Base-by-base conservation (phyloP, 148 eudicot genomes). In the Silene uniflora region DNA sequence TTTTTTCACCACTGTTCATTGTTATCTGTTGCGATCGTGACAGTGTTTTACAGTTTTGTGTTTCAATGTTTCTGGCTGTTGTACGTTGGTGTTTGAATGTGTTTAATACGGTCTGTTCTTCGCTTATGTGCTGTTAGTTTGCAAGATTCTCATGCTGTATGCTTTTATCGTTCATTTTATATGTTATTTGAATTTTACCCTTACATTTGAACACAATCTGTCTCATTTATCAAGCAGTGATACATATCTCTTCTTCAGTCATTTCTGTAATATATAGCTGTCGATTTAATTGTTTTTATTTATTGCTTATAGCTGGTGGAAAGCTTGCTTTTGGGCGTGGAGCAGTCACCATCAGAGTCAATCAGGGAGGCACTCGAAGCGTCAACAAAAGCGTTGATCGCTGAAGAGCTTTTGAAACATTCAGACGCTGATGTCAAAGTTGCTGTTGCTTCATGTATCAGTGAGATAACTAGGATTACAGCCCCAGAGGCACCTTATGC, bases 401-500 rank as follows among this genome's bases (percentile, higher is more conserved):
- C 76, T 10, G 85, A 83, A 21, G 84, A 78, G 68, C 90, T 91
- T 58, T 27, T 91, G 67, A 86, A 80, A 72, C 94, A 96, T 84
- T 60, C 87, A 39, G 90, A 92, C 70, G 69, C 25, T 59, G 98
- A 91, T 78, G 95, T 96, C 71, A 88, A 85, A 78, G 99, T 91
- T 78, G 83, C 92, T 59, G 91, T 92, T 75, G 99, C 98, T 62
- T 83, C 97, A 52, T 96, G 99, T 83, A 92, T 96, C 70, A 96
- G 95, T 81, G 99, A 96, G 82, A 96, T 96, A 52, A 96, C 98
- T 29, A 88, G 98, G 84, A 96, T 96, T 39, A 96, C 99, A 22
- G 99, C 99, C 2, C 99, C 99, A 23, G 99, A 96, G 27, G 94
- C 98, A 14, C 99, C 99, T 23, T 96, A 92, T 71, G 88, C 78